Conservation (phyloP, 441 rosid genomes). For the Gossypium schwendimanii region DNA sequence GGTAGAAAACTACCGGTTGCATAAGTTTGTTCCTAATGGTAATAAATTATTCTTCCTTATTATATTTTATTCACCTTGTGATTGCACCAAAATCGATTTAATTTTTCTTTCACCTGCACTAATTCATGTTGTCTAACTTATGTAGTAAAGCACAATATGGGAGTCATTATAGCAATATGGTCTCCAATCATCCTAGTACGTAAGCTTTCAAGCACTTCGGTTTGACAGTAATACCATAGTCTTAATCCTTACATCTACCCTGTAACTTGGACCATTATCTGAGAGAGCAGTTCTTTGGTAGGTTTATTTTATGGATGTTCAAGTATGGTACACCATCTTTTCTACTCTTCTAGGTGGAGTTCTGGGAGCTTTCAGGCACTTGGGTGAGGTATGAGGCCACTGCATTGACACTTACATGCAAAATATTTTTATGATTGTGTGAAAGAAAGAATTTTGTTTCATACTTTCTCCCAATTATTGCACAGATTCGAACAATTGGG, state of each 20-base stretch:
- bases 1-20: constrained; percentile 62
- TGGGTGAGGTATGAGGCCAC: constrained; percentile 76
- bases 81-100: background rate
- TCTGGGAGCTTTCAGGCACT: constrained; percentile 90
- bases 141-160: constrained; percentile 72
- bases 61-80: background rate
- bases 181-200: constrained; percentile 85
- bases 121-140: constrained; percentile 20
- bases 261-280: constrained; percentile 14
- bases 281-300: constrained; percentile 20
- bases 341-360: constrained; percentile 89
- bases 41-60: constrained; percentile 7
- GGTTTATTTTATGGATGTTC: constrained; percentile 92
- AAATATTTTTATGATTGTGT: background rate
- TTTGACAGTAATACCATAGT: background rate
- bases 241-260: background rate
- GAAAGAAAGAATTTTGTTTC: background rate
- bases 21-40: constrained; percentile 81
- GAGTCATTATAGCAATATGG: constrained; percentile 89
- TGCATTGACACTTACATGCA: background rate
- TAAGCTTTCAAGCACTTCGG: constrained; percentile 4
- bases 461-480: constrained; percentile 5
- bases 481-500: constrained; percentile 88
- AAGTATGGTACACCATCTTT: constrained; percentile 95
- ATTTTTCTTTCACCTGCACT: constrained; percentile 14